Evolutionary conservation across 352 stramenopile species (phyloP).

Genomic region (Pythium folliculosum): DNA sequence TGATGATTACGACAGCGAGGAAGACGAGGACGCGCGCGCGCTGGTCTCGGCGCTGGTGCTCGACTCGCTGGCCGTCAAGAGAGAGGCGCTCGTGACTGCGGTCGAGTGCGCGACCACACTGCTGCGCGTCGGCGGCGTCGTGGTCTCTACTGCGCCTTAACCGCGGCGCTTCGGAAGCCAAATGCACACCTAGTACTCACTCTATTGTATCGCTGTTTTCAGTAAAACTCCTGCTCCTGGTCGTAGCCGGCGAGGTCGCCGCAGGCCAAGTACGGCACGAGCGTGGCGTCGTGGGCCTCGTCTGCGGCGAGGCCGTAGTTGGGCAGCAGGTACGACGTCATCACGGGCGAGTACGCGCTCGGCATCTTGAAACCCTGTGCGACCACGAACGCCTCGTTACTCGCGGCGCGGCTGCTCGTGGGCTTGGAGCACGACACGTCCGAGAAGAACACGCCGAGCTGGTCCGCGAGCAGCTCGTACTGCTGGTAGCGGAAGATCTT

Average conservation of each 20-base stretch:
- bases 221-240: slow-evolving; percentile 45
- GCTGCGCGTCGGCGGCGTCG: slow-evolving; percentile 39
- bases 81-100: slow-evolving; percentile 41
- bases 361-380: slow-evolving; percentile 93
- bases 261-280: slow-evolving; percentile 92
- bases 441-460: slow-evolving; percentile 96
- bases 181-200: slow-evolving; percentile 5
- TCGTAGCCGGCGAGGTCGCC: slow-evolving; percentile 94
- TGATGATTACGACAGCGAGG: neutral
- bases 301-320: slow-evolving; percentile 53
- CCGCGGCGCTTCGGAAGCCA: neutral
- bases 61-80: slow-evolving; percentile 46
- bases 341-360: slow-evolving; percentile 77
- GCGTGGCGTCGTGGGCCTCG: slow-evolving; percentile 54
- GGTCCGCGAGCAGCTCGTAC: slow-evolving; percentile 94
- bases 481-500: slow-evolving; percentile 99
- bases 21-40: slow-evolving; percentile 15
- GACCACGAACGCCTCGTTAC: slow-evolving; percentile 97
- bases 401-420: slow-evolving; percentile 94
- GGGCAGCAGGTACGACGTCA: slow-evolving; percentile 80
- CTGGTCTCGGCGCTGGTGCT: slow-evolving; percentile 41
- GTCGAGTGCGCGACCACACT: slow-evolving; percentile 49
- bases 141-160: slow-evolving; percentile 17
- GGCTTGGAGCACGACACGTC: slow-evolving; percentile 97
- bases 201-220: slow-evolving; percentile 33